Conservation (phyloP, 1,284 basidiomycete genomes). For the Wolfiporia cocos region DNA sequence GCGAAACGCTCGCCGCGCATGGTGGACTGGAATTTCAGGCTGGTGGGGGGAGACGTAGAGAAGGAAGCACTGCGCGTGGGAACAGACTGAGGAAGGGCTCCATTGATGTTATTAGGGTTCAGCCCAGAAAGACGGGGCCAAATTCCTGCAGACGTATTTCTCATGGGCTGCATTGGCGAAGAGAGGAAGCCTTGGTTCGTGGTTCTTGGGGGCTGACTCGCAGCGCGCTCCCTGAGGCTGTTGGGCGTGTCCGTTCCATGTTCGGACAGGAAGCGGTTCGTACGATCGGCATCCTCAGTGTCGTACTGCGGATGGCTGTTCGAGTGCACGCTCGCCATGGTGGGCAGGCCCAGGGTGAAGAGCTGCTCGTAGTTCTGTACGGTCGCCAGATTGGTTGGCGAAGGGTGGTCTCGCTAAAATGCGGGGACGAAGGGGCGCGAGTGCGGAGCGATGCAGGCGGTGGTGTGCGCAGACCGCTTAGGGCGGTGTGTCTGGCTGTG, state of each 20-base stretch:
- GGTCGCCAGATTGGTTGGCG: slow-evolving; percentile 14
- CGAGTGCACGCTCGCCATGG: slow-evolving; percentile 22
- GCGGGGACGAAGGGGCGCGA: neutral
- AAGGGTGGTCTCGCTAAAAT: neutral
- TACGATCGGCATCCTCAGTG: slow-evolving; percentile 36
- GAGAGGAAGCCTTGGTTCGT: slow-evolving; percentile 43
- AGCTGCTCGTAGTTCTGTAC: slow-evolving; percentile 25
- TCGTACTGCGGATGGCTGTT: slow-evolving; percentile 22
- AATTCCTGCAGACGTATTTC: slow-evolving; percentile 43
- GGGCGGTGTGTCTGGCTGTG: too few species aligned
- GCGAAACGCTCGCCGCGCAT: slow-evolving; percentile 61
- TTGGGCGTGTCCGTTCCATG: slow-evolving; percentile 31
- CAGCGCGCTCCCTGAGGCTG: slow-evolving; percentile 48
- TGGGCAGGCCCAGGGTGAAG: slow-evolving; percentile 18
- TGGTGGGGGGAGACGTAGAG: slow-evolving; percentile 37
- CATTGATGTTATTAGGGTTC: slow-evolving; percentile 25
- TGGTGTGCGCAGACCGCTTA: too few species aligned
- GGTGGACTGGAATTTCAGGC: slow-evolving; percentile 49
- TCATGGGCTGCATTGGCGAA: slow-evolving; percentile 48
- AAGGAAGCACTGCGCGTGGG: slow-evolving; percentile 64
- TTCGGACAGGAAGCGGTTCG: slow-evolving; percentile 49
- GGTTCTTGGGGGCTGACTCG: slow-evolving; percentile 60
- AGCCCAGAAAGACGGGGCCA: slow-evolving; percentile 34
- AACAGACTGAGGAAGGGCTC: slow-evolving; percentile 33
- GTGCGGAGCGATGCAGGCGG: too few species aligned